These are phyloP conservation scores for Picochlorum sp. DNA, from an alignment of 139 green algal species.

Conservation along the genomic window DNA sequence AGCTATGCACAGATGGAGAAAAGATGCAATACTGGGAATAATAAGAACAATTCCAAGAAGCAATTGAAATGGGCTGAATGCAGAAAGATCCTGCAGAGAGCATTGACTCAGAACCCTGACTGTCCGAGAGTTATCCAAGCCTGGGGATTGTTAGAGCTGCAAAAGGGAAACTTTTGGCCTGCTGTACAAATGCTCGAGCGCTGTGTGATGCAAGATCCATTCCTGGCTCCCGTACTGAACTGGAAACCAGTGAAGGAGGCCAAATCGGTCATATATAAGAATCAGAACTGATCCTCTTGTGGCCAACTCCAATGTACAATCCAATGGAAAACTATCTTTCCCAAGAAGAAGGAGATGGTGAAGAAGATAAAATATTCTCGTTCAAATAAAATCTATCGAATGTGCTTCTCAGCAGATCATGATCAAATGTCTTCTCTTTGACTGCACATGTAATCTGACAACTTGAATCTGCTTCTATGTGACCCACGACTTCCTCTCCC, in stretches of 20 bases:
- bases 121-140: conserved; percentile 36
- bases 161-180: conserved; percentile 53
- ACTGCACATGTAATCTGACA: too few species aligned
- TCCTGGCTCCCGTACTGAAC: conserved; percentile 27
- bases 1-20: conserved; percentile 44
- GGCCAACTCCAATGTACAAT: background rate
- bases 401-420: too few species aligned
- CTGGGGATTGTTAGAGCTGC: conserved; percentile 70
- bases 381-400: too few species aligned
- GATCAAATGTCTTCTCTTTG: too few species aligned
- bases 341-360: too few species aligned
- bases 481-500: too few species aligned
- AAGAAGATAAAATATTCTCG: too few species aligned
- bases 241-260: conserved; percentile 31
- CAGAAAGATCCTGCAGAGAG: conserved; percentile 47
- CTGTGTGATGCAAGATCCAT: conserved; percentile 23
- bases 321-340: too few species aligned
- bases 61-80: conserved; percentile 12
- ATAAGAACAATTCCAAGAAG: too few species aligned
- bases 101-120: conserved; percentile 42
- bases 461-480: too few species aligned
- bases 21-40: background rate
- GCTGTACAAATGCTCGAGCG: conserved; percentile 55
- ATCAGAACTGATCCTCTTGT: background rate
- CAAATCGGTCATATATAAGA: background rate